phyloP scores from a whole-genome alignment of 148 eudicot species.

The Silene latifolia region DNA sequence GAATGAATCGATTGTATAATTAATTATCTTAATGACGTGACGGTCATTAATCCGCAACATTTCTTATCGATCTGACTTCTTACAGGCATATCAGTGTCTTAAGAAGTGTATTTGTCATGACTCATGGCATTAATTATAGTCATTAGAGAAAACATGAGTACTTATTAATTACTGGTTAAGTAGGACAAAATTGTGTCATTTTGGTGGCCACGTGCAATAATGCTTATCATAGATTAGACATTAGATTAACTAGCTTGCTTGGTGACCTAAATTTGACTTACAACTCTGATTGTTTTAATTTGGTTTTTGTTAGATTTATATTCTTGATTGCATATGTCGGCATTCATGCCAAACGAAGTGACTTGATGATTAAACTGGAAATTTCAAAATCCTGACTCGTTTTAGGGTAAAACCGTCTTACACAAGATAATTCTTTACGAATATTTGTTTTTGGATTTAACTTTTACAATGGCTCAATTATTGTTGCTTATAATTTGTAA shows the following conservation, averaged over 20 bases:
- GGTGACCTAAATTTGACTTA: conserved; percentile 15
- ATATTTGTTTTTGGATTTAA: background rate
- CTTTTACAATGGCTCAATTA: too few relatives aligned
- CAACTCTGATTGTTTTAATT: background rate
- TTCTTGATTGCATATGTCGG: background rate
- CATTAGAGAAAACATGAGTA: background rate
- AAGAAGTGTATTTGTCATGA: too few relatives aligned
- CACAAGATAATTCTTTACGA: too few relatives aligned
- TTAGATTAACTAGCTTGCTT: background rate
- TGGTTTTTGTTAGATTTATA: background rate
- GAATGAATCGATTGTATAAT: background rate
- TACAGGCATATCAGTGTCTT: too few relatives aligned
- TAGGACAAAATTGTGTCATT: background rate
- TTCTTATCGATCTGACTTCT: too few relatives aligned
- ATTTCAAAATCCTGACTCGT: too few relatives aligned
- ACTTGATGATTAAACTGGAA: background rate
- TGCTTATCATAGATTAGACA: conserved; percentile 6
- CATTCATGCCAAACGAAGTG: background rate
- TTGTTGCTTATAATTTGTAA: too few relatives aligned
- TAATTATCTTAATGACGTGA: background rate
- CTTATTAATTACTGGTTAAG: background rate
- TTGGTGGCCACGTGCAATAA: background rate
- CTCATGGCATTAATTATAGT: background rate
- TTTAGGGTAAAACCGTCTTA: too few relatives aligned
- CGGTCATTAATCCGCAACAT: too few relatives aligned